phyloP scores from a whole-genome alignment of 2,329 filamentous ascomycete species.

The Thelonectria discophora region DNA sequence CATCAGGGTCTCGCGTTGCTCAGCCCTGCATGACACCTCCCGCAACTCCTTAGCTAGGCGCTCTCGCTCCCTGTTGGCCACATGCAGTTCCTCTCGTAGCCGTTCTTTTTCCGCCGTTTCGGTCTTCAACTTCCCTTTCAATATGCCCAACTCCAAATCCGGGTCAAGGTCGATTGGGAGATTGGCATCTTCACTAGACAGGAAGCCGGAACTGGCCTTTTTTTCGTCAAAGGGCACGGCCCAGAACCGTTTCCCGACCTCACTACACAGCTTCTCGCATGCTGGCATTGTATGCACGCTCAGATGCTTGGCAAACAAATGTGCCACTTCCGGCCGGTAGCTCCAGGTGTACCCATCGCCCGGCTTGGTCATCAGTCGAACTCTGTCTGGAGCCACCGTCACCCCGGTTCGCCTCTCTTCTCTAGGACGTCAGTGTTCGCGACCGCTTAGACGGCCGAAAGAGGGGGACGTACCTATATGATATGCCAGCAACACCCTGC shows the following conservation, averaged over 20 bases:
- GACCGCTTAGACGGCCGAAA: no score
- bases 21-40: not conserved
- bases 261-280: not conserved
- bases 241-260: not conserved
- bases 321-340: not conserved
- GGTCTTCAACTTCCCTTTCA: not conserved
- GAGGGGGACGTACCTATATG: no score
- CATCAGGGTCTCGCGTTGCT: not conserved
- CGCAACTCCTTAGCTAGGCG: not conserved
- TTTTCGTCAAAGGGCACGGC: not conserved
- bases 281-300: not conserved
- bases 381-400: not conserved
- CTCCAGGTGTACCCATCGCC: not conserved
- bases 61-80: not conserved
- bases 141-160: not conserved
- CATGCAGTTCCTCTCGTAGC: not conserved
- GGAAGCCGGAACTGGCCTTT: not conserved
- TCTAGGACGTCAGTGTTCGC: conserved; percentile 22
- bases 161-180: not conserved
- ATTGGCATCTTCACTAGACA: not conserved
- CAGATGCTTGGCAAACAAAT: not conserved
- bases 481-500: no score
- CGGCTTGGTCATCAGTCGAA: not conserved
- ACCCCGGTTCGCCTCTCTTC: not conserved
- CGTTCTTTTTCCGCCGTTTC: not conserved